Percentiles rank a stretch among this genome's conserved stretches.
Conservation (phyloP, 495 filamentous ascomycete genomes). For the Annulohypoxylon maeteangense region DNA sequence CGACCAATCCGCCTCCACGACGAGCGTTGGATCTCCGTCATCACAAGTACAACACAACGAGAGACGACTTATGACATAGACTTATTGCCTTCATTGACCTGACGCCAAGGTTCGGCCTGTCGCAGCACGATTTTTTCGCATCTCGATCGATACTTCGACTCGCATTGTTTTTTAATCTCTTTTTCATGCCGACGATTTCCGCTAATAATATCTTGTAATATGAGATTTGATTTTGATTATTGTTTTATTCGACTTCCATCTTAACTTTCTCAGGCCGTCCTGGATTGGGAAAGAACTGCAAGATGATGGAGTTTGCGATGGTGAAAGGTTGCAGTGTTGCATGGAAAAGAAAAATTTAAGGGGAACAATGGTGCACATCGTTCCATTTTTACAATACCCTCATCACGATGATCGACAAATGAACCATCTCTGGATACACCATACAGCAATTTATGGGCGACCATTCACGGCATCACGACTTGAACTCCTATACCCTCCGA, state of each 20-base stretch:
- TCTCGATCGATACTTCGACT: slow-evolving; percentile 24
- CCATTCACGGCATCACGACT: slow-evolving; percentile 53
- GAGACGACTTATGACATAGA: slow-evolving; percentile 47
- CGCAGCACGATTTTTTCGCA: slow-evolving; percentile 34
- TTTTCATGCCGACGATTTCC: slow-evolving; percentile 28
- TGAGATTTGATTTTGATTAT: slow-evolving; percentile 43
- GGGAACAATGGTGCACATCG: slow-evolving; percentile 41
- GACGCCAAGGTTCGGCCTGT: slow-evolving; percentile 28
- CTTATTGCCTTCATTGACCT: slow-evolving; percentile 38
- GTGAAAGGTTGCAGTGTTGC: slow-evolving; percentile 43
- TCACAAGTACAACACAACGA: slow-evolving; percentile 40
- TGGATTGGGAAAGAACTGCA: slow-evolving; percentile 42
- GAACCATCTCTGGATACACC: slow-evolving; percentile 51
- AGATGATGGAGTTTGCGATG: slow-evolving; percentile 44
- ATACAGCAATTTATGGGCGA: slow-evolving; percentile 52
- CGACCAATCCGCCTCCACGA: slow-evolving; percentile 10
- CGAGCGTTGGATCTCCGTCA: slow-evolving; percentile 39
- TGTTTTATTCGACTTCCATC: slow-evolving; percentile 35
- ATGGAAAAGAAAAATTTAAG: slow-evolving; percentile 42
- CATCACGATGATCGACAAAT: slow-evolving; percentile 48
- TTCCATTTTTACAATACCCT: slow-evolving; percentile 47
- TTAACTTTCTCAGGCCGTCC: slow-evolving; percentile 37
- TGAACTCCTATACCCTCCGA: slow-evolving; percentile 52
- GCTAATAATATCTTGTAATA: slow-evolving; percentile 48
- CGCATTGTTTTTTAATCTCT: slow-evolving; percentile 28